Percentiles rank a stretch among this genome's conserved stretches.
Conservation (phyloP, 2,329 filamentous ascomycete genomes). For the Zasmidium citrigriseum region DNA sequence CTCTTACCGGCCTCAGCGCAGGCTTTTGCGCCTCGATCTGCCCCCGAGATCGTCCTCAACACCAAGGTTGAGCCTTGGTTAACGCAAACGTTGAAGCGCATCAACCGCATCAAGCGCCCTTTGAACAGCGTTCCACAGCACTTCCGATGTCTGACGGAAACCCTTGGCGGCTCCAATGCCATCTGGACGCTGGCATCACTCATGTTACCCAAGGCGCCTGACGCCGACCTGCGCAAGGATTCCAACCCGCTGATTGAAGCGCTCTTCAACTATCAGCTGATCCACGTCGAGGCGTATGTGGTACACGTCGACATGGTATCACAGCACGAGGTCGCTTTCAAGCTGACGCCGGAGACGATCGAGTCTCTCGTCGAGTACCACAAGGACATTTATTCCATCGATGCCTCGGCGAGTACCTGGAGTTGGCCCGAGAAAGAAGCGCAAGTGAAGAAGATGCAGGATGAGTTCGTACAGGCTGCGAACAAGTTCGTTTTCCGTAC, state of each 20-base stretch:
- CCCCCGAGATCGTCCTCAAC: conserved; percentile 90
- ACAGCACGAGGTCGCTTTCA: conserved; percentile 96
- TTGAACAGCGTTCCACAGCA: conserved; percentile 97
- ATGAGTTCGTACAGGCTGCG: conserved; percentile 92
- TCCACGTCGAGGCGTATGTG: conserved; percentile 95
- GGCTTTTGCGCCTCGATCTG: conserved; percentile 90
- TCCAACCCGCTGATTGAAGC: conserved; percentile 81
- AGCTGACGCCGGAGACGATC: conserved; percentile 93
- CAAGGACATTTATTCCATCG: conserved; percentile 90
- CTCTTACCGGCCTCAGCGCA: conserved; percentile 92
- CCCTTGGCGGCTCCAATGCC: conserved; percentile 81
- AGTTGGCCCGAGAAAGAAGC: conserved; percentile 96
- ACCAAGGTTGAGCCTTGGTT: conserved; percentile 95
- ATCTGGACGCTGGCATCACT: conserved; percentile 94
- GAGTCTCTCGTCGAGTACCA: conserved; percentile 92
- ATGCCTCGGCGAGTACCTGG: conserved; percentile 85
- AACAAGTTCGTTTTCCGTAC: conserved; percentile 97
- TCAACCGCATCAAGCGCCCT: conserved; percentile 94
- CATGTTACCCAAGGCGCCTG: conserved; percentile 87
- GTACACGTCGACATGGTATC: conserved; percentile 99
- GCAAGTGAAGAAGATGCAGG: conserved; percentile 95
- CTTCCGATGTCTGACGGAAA: conserved; percentile 92
- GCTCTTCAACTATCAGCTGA: conserved; percentile 87
- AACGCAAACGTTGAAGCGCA: conserved; percentile 92
- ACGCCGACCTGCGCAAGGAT: conserved; percentile 80